Percentiles rank a stretch among this genome's conserved stretches.
Evolutionary conservation across 176 grass and related monocot genomes (phyloP).

Genomic region (Hsuehochloa calcarea): DNA sequence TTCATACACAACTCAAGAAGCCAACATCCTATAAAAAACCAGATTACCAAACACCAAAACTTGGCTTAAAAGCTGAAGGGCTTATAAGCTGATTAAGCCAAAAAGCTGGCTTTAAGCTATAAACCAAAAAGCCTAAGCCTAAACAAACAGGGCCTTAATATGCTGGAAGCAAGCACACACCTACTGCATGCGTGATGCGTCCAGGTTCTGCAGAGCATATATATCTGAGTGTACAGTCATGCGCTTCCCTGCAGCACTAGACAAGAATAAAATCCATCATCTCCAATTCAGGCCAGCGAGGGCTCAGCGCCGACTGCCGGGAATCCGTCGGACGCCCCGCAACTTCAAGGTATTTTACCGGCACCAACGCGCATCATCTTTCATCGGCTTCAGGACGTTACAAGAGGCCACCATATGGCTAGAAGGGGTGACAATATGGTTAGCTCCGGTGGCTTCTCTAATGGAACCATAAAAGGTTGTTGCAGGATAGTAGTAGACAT

Average conservation of each 20-base stretch:
- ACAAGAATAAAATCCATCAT: constrained; percentile 38
- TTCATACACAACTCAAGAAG: too few species aligned
- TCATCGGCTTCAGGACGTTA: neutral
- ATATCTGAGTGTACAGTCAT: constrained; percentile 37
- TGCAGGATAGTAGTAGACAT: neutral
- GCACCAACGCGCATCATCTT: neutral
- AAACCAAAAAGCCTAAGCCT: too few species aligned
- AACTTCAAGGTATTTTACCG: constrained; percentile 4
- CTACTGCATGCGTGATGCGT: constrained; percentile 32
- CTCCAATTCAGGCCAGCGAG: constrained; percentile 12
- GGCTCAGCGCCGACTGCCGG: neutral
- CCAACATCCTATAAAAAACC: too few species aligned
- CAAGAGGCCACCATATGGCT: constrained; percentile 23
- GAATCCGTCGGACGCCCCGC: neutral
- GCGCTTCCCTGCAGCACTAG: constrained; percentile 26
- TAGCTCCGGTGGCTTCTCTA: constrained; percentile 5
- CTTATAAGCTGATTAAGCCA: too few species aligned
- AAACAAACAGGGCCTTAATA: too few species aligned
- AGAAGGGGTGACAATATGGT: constrained; percentile 14
- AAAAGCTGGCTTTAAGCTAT: too few species aligned
- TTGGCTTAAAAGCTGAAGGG: too few species aligned
- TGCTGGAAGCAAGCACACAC: constrained; percentile 38
- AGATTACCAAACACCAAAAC: too few species aligned
- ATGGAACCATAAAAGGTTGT: constrained; percentile 33
- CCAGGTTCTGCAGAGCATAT: constrained; percentile 16